Percentiles rank a stretch among this genome's conserved stretches.
Conservation (phyloP, 2,329 filamentous ascomycete genomes). For the Ophiostoma sp. region DNA sequence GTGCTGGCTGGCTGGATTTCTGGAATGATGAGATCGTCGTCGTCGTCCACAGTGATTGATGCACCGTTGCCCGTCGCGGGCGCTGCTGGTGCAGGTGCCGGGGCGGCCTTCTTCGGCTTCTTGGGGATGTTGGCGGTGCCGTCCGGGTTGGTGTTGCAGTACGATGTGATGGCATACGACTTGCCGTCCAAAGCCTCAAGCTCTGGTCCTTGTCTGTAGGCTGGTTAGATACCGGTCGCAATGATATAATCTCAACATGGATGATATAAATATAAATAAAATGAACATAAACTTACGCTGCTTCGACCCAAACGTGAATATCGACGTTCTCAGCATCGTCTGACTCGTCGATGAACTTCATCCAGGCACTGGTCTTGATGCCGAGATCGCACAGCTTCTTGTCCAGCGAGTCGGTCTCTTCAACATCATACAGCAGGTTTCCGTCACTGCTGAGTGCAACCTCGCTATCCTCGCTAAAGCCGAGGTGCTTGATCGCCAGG, state of each 20-base stretch:
- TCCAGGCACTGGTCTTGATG: slow-evolving; percentile 47
- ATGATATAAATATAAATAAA: background rate
- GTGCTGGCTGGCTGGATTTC: slow-evolving; percentile 27
- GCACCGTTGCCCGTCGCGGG: slow-evolving; percentile 36
- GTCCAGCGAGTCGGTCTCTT: slow-evolving; percentile 77
- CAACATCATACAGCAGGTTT: slow-evolving; percentile 80
- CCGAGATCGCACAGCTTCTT: slow-evolving; percentile 76
- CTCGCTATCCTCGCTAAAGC: slow-evolving; percentile 66
- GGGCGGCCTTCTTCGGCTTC: slow-evolving; percentile 29
- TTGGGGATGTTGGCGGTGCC: slow-evolving; percentile 24
- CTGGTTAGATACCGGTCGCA: background rate
- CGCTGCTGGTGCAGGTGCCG: slow-evolving; percentile 40
- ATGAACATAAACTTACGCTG: slow-evolving; percentile 46
- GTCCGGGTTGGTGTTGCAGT: slow-evolving; percentile 31
- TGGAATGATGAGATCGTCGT: slow-evolving; percentile 35
- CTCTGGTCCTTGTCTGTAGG: slow-evolving; percentile 33
- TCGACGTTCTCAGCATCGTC: slow-evolving; percentile 72
- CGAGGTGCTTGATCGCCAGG: slow-evolving; percentile 63
- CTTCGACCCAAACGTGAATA: slow-evolving; percentile 53
- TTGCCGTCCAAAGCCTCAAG: slow-evolving; percentile 41
- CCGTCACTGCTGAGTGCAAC: slow-evolving; percentile 70
- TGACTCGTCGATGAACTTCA: slow-evolving; percentile 81
- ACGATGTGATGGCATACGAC: slow-evolving; percentile 47
- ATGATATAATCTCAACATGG: background rate
- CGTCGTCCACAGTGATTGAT: slow-evolving; percentile 31